Evolutionary conservation across 2,329 filamentous ascomycete species (phyloP), one percentile per base, ranked within the genome.

Genomic region (Colletotrichum abscissum): DNA sequence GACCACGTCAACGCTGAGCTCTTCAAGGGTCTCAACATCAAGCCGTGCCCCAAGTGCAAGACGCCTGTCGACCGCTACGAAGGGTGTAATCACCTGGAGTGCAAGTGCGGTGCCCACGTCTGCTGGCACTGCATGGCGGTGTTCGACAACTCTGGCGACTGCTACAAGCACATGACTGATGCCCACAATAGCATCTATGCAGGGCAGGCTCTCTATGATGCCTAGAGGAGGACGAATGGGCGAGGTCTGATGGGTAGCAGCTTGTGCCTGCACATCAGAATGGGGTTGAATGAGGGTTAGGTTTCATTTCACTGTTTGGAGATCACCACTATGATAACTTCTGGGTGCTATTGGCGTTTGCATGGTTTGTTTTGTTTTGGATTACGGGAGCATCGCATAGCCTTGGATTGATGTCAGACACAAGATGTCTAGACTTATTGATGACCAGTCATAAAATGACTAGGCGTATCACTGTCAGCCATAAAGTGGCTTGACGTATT

Each of bases 21-120:
- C 1, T 81, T 82, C 0, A 81, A 84, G 33, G 3, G 52, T 7
- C 49, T 65, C 49, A 22, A 42, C 52, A 35, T 52, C 12, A 82
- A 84, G 64, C 77, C 82, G 42, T 88, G 86, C 46, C 85, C 83
- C 0, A 75, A 74, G 8, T 87, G 86, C 74, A 76, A 74, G n/a
- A 82, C 80, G 1, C 64, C 80, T 1, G 81, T 87, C 1, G 81
- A 86, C 69, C 87, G 87, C 78, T 76, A 62, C 0, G 78, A 78
- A 0, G 87, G 86, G 0, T 89, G 87, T 72, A 83, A 87, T 74
- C 85, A 88, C 75, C 84, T 88, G 71, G 75, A 71, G 0, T 88
- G 87, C 70, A 52, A n/a, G 0, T 88, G 87, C 69, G 73, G 77
- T 3, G 75, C 79, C 0, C 84, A 88, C 70, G 85, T 88, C 38